Base-by-base conservation (phyloP, 2,329 filamentous ascomycete genomes). In the Neurospora crassa region DNA sequence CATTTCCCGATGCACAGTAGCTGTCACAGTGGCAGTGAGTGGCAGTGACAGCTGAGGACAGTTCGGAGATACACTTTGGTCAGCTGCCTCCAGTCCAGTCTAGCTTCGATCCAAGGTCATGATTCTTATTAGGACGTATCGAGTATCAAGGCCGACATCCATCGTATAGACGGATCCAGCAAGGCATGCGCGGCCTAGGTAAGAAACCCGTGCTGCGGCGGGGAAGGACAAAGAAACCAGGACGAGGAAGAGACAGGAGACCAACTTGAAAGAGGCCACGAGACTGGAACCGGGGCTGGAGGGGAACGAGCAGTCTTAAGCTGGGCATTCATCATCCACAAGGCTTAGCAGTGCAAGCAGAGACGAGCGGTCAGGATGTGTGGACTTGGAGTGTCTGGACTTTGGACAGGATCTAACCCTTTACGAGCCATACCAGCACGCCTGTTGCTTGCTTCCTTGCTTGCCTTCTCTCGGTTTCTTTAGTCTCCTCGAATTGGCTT, bases 151-250 rank as follows among this genome's bases (percentile, higher is more conserved):
- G 8, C 53, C 53, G 53, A 63, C 53, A 63, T 63, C 7, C 14
- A n/a, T n/a, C n/a, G n/a, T 37, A 11, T 63, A 18, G 29, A 63
- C 53, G 53, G 53, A 63, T 63, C 53, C 7, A 63, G 53, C 7
- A 37, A 34, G 24, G 53, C 53, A 14, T 63, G 53, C 14, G 29
- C 53, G 24, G 29, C 53, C 53, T 63, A 34, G 53, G 29, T 18
- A 34, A 63, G 53, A 63, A 63, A 7, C 47, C 53, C 16, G 53
- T 63, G 53, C 11, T 34, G 53, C 53, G 29, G 53, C 53, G 53
- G 43, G 20, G 42, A 70, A 68, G 42, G 40, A 67, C 43, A 68
- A 70, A 70, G 47, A 47, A 40, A 53, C 12, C 47, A 40, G 59
- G 29, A 37, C 42, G 29, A 67, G 67, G 68, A 24, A 41, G 41